Percentiles rank a stretch among this genome's conserved stretches.
These are phyloP conservation scores for Termitomyces sp. DNA, from an alignment of 768 basidiomycete genomes.

Conservation along the genomic window DNA sequence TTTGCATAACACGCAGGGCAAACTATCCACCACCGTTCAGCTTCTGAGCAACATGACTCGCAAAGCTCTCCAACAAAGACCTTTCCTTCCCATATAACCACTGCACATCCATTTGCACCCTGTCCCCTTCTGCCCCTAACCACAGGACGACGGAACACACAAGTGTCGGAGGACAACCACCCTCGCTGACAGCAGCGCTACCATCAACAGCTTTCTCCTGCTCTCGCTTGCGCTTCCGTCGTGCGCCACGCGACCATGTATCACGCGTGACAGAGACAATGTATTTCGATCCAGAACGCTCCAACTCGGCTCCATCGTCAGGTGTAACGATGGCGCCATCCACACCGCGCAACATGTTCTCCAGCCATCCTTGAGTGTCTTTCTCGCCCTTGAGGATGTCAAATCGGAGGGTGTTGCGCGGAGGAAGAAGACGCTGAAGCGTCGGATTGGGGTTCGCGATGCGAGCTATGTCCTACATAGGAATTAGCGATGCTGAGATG, in stretches of 20 bases:
- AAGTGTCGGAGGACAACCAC: conserved; percentile 9
- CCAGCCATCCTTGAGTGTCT: conserved; percentile 30
- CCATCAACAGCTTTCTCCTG: neutral
- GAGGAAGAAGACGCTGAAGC: conserved; percentile 54
- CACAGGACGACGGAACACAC: conserved; percentile 16
- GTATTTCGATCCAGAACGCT: neutral
- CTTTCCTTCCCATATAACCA: conserved; percentile 67
- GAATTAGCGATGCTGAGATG: neutral
- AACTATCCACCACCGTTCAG: conserved; percentile 18
- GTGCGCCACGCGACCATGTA: conserved; percentile 70
- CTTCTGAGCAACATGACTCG: conserved; percentile 61
- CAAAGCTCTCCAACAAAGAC: conserved; percentile 63
- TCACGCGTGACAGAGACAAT: conserved; percentile 34
- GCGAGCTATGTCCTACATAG: conserved; percentile 30
- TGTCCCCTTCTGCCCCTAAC: neutral
- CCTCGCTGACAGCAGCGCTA: neutral
- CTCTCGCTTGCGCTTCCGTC: conserved; percentile 41
- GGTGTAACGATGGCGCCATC: conserved; percentile 5
- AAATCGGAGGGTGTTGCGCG: conserved; percentile 54
- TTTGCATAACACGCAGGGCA: neutral
- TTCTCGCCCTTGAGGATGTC: conserved; percentile 24
- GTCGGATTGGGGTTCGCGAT: conserved; percentile 37
- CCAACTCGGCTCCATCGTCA: neutral
- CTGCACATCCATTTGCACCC: conserved; percentile 41
- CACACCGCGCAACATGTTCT: conserved; percentile 1